These are phyloP conservation scores for Crithidia fasciculata DNA, from an alignment of 208 protist species.

Conservation along the genomic window DNA sequence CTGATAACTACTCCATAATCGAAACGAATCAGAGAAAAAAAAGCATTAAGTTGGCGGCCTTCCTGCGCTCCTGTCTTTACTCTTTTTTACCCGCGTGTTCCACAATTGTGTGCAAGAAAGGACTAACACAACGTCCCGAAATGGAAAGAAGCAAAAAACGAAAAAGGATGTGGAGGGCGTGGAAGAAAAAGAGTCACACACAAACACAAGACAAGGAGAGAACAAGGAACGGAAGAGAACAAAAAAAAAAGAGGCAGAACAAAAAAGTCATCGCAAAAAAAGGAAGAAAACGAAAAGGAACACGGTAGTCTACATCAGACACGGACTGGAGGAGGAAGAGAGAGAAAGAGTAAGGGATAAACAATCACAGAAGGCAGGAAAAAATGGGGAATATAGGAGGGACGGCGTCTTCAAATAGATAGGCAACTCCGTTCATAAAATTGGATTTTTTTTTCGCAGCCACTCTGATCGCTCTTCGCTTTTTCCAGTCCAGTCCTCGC, in stretches of 20 bases:
- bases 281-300: not conserved
- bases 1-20: no score
- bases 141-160: not conserved
- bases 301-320: not conserved
- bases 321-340: not conserved
- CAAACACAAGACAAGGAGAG: not conserved
- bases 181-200: no score
- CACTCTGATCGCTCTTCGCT: not conserved
- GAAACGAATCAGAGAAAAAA: no score
- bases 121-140: conserved; percentile 6
- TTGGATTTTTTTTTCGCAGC: not conserved
- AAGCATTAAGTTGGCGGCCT: not conserved
- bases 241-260: conserved; percentile 16
- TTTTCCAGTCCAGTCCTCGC: no score
- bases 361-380: not conserved
- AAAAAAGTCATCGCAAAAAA: conserved; percentile 6
- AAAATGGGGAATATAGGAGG: not conserved
- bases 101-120: not conserved
- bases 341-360: not conserved
- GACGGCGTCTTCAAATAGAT: not conserved
- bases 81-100: no score
- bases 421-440: not conserved
- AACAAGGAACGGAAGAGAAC: conserved; percentile 6
- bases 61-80: not conserved
- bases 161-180: no score